These are phyloP conservation scores for Podospora sp. DNA, from an alignment of 495 filamentous ascomycete genomes.

Conservation along the genomic window DNA sequence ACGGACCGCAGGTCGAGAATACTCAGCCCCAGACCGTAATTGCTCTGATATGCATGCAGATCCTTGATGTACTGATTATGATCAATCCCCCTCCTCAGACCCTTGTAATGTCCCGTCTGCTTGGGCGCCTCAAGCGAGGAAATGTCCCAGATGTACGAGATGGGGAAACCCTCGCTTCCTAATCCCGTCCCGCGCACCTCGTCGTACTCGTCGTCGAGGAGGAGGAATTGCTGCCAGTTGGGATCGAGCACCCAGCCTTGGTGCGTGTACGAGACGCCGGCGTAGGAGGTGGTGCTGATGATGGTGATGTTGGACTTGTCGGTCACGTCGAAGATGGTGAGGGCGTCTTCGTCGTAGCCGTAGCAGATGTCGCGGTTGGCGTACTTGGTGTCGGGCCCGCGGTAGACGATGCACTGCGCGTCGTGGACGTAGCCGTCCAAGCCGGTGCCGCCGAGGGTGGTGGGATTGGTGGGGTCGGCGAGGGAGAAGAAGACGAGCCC, in stretches of 20 bases:
- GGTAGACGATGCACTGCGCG: conserved; percentile 58
- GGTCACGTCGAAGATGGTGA: conserved; percentile 56
- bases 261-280: conserved; percentile 52
- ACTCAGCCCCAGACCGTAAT: conserved; percentile 56
- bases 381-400: conserved; percentile 55
- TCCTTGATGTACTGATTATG: conserved; percentile 59
- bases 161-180: conserved; percentile 44
- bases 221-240: conserved; percentile 45
- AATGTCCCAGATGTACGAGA: conserved; percentile 59
- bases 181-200: conserved; percentile 48
- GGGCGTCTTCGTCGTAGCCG: conserved; percentile 53
- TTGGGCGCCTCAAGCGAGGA: conserved; percentile 48
- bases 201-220: conserved; percentile 61
- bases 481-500: conserved; percentile 57
- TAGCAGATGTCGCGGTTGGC: conserved; percentile 58
- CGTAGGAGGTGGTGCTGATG: conserved; percentile 57
- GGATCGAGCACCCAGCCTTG: conserved; percentile 58
- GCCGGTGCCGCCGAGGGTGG: conserved; percentile 48
- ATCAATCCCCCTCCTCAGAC: conserved; percentile 48
- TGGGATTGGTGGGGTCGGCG: conserved; percentile 49
- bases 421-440: conserved; percentile 60
- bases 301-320: conserved; percentile 49
- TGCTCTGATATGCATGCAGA: conserved; percentile 53
- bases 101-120: conserved; percentile 55
- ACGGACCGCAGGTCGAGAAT: conserved; percentile 53